Evolutionary conservation across 163 green algal genomes (phyloP).

Genomic region (Scenedesmus sp.): DNA sequence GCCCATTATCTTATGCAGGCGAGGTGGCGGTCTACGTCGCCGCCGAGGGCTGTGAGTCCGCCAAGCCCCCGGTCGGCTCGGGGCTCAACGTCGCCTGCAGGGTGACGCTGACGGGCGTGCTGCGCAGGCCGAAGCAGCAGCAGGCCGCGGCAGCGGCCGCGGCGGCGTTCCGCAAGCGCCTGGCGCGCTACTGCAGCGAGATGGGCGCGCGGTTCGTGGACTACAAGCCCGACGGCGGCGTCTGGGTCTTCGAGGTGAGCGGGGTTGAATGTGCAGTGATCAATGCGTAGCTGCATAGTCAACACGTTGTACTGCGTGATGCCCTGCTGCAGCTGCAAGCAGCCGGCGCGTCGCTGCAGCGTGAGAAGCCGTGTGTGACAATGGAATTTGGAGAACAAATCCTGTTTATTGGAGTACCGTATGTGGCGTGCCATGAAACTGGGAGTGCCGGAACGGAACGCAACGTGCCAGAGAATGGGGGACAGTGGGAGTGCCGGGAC

Average conservation of each 20-base stretch:
- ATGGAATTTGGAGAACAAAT: too few species aligned
- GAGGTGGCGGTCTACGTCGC: slow-evolving; percentile 83
- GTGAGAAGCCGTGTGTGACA: too few species aligned
- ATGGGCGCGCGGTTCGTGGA: slow-evolving; percentile 85
- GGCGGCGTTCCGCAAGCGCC: slow-evolving; percentile 29
- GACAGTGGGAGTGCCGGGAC: too few species aligned
- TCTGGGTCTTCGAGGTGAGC: slow-evolving; percentile 88
- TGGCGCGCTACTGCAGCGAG: slow-evolving; percentile 59
- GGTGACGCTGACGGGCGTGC: slow-evolving; percentile 79
- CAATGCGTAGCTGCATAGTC: too few species aligned
- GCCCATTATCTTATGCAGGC: too few species aligned
- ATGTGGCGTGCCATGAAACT: too few species aligned
- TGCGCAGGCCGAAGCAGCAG: slow-evolving; percentile 61
- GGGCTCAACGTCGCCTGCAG: slow-evolving; percentile 89
- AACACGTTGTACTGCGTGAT: too few species aligned
- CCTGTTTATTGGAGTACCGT: too few species aligned
- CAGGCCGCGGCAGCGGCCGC: slow-evolving; percentile 8
- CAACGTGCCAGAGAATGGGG: too few species aligned
- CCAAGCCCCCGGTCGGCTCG: slow-evolving; percentile 86
- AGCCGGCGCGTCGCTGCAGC: background rate
- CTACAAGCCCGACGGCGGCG: slow-evolving; percentile 81
- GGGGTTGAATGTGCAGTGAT: too few species aligned
- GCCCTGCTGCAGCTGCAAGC: too few species aligned
- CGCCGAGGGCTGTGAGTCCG: background rate
- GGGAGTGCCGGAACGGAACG: too few species aligned